Evolutionary conservation across 2,329 filamentous ascomycete species (phyloP).

Genomic region (Phialophora verrucosa): DNA sequence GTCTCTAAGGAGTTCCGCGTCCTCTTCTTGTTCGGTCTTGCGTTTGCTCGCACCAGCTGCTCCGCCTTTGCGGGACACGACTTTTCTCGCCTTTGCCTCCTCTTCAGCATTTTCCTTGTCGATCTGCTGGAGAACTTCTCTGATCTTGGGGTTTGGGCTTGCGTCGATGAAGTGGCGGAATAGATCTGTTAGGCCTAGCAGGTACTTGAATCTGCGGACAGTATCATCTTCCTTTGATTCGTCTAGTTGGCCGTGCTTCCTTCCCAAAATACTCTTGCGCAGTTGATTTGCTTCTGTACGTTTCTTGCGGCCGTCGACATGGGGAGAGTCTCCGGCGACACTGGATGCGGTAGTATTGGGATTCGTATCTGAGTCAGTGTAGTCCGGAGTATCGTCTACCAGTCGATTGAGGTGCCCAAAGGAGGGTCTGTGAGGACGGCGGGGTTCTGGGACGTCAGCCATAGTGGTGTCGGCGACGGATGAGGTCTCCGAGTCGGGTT

Average conservation of each 20-base stretch:
- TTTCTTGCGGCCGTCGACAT: slow-evolving; percentile 77
- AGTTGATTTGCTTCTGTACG: slow-evolving; percentile 87
- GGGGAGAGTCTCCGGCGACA: slow-evolving; percentile 73
- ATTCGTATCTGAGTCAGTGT: slow-evolving; percentile 70
- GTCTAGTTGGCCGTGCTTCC: slow-evolving; percentile 89
- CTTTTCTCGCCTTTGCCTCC: slow-evolving; percentile 72
- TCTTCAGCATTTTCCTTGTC: slow-evolving; percentile 86
- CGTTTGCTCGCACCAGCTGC: slow-evolving; percentile 75
- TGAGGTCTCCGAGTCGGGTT: slow-evolving; percentile 48
- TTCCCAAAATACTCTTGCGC: slow-evolving; percentile 89
- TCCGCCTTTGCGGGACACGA: slow-evolving; percentile 79
- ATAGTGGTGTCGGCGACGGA: slow-evolving; percentile 56
- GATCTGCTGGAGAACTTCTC: slow-evolving; percentile 91
- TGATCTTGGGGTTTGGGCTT: slow-evolving; percentile 92
- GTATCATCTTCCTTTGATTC: slow-evolving; percentile 98
- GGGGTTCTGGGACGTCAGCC: slow-evolving; percentile 46
- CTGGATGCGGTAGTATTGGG: slow-evolving; percentile 79
- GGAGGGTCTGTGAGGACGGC: slow-evolving; percentile 37
- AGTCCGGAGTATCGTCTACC: slow-evolving; percentile 66
- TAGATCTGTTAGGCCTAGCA: slow-evolving; percentile 91
- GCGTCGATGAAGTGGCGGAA: slow-evolving; percentile 99
- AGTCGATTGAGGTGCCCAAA: slow-evolving; percentile 43
- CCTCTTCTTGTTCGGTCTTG: slow-evolving; percentile 95
- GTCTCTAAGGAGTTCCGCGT: slow-evolving; percentile 83
- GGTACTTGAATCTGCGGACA: slow-evolving; percentile 89